phyloP scores from a whole-genome alignment of 2,329 filamentous ascomycete genomes.

The Cryphonectria radicalis region DNA sequence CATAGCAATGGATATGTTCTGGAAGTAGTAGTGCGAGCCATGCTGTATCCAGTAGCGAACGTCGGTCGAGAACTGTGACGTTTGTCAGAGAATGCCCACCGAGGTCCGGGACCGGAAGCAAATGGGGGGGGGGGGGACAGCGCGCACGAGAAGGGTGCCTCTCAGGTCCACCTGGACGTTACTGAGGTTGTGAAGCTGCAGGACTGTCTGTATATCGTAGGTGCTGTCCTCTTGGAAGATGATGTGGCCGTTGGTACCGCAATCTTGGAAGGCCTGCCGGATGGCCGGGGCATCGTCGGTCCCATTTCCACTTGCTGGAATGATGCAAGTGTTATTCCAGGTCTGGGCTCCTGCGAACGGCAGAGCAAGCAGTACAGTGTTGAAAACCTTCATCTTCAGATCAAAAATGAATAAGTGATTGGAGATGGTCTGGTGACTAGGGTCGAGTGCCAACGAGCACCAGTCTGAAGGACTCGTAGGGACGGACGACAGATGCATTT shows the following conservation, averaged over 20 bases:
- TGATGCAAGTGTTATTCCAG: conserved; percentile 13
- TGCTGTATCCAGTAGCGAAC: conserved; percentile 23
- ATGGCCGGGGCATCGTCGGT: conserved; percentile 17
- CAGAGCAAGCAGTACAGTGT: background rate
- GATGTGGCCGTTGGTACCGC: conserved; percentile 6
- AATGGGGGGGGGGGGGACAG: background rate
- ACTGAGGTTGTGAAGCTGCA: conserved; percentile 21
- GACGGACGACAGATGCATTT: background rate
- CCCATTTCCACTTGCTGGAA: conserved; percentile 6
- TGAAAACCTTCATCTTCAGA: background rate
- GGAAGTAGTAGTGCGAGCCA: conserved; percentile 20
- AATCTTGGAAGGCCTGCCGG: conserved; percentile 17
- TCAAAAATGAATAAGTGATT: background rate
- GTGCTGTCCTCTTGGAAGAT: conserved; percentile 18
- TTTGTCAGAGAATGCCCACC: background rate
- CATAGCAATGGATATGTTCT: conserved; percentile 24
- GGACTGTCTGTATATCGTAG: conserved; percentile 17
- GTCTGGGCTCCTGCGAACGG: conserved; percentile 3
- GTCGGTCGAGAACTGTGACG: conserved; percentile 13
- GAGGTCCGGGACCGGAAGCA: background rate
- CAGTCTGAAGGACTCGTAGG: background rate
- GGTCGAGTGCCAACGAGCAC: background rate
- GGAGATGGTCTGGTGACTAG: background rate
- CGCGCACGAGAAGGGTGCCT: conserved; percentile 15
- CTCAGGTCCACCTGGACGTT: conserved; percentile 21